These are phyloP conservation scores for Eimeria acervulina DNA, from an alignment of 169 alveolate genomes.

Conservation along the genomic window DNA sequence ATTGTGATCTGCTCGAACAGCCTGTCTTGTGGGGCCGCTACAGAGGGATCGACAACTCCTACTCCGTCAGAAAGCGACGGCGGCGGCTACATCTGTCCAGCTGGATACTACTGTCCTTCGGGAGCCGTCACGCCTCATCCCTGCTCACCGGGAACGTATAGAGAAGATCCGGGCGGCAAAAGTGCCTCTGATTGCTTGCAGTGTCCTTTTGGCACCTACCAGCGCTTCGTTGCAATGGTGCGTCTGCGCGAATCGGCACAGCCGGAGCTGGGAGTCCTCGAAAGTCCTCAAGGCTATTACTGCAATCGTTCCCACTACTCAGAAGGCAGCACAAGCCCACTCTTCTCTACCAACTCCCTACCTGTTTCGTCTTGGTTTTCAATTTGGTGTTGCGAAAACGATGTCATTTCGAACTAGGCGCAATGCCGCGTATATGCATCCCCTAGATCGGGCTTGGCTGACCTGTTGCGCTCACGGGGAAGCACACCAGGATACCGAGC, in stretches of 20 bases:
- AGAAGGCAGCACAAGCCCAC: background rate
- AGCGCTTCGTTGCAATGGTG: constrained; percentile 79
- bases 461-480: background rate
- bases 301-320: background rate
- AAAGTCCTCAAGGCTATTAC: background rate
- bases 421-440: background rate
- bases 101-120: constrained; percentile 80
- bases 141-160: constrained; percentile 79
- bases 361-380: background rate
- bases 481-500: background rate
- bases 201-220: constrained; percentile 88
- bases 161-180: constrained; percentile 67
- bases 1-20: too few species aligned
- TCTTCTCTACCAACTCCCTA: background rate
- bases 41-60: constrained; percentile 73
- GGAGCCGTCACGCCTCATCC: constrained; percentile 73
- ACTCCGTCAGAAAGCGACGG: constrained; percentile 53
- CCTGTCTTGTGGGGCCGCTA: background rate
- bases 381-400: background rate
- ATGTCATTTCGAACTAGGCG: background rate
- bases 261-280: background rate
- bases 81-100: constrained; percentile 77
- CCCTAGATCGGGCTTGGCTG: background rate
- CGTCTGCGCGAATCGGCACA: background rate
- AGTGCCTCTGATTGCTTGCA: constrained; percentile 81